These are phyloP conservation scores for Carnegiea gigantea DNA, from an alignment of 179 eudicot genomes.

Conservation along the genomic window DNA sequence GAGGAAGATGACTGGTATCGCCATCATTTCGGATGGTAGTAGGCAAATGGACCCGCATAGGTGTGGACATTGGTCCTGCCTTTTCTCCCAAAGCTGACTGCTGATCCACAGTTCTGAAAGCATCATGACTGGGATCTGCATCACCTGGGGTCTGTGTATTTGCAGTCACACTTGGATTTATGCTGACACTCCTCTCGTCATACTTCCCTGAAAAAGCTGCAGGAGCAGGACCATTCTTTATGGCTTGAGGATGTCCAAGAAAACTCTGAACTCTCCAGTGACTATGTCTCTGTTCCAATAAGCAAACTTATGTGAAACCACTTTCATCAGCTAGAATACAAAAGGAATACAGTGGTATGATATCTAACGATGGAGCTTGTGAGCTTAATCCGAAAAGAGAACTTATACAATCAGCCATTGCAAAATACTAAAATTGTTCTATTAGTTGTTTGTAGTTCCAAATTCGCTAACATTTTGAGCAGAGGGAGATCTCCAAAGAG, in stretches of 20 bases:
- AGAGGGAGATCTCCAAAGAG: too few species aligned
- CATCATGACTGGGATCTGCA: slow-evolving; percentile 43
- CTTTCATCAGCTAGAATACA: background rate
- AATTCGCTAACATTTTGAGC: too few species aligned
- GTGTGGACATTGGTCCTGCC: slow-evolving; percentile 35
- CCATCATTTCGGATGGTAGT: slow-evolving; percentile 42
- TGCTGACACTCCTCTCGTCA: slow-evolving; percentile 53
- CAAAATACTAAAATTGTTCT: too few species aligned
- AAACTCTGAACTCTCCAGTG: slow-evolving; percentile 76
- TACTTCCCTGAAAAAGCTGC: slow-evolving; percentile 48
- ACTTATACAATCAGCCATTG: background rate
- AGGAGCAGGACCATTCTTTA: slow-evolving; percentile 49
- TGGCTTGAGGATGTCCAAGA: slow-evolving; percentile 52
- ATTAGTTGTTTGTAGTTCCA: too few species aligned
- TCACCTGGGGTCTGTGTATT: slow-evolving; percentile 45
- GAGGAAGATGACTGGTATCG: slow-evolving; percentile 43
- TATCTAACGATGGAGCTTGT: background rate
- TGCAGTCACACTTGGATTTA: slow-evolving; percentile 37
- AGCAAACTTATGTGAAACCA: background rate
- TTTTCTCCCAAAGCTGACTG: slow-evolving; percentile 51
- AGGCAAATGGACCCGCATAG: slow-evolving; percentile 47
- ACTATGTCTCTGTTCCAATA: slow-evolving; percentile 65
- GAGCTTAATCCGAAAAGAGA: background rate
- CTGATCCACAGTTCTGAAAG: slow-evolving; percentile 42
- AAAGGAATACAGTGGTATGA: background rate